These are phyloP conservation scores for Lentinula raphanica DNA, from an alignment of 768 basidiomycete species.

Conservation along the genomic window DNA sequence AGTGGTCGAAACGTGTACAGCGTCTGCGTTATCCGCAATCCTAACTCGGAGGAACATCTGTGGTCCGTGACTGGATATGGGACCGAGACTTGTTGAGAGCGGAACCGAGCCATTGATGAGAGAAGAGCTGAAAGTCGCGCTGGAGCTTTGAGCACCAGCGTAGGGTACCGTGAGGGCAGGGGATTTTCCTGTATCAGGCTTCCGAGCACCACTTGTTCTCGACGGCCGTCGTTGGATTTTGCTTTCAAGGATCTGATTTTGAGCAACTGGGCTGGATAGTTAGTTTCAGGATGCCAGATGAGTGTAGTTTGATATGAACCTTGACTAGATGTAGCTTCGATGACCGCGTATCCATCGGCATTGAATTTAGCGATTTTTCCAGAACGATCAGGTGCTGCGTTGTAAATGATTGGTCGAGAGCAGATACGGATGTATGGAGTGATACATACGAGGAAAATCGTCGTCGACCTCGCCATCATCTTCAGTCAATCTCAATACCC, in stretches of 20 bases:
- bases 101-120: slow-evolving; percentile 31
- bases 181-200: slow-evolving; percentile 23
- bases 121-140: slow-evolving; percentile 22
- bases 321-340: slow-evolving; percentile 70
- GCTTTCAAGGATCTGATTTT: slow-evolving; percentile 72
- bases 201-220: slow-evolving; percentile 27
- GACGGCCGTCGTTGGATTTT: slow-evolving; percentile 59
- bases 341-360: slow-evolving; percentile 83
- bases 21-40: slow-evolving; percentile 76
- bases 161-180: slow-evolving; percentile 24
- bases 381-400: slow-evolving; percentile 83
- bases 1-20: slow-evolving; percentile 82
- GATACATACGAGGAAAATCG: slow-evolving; percentile 86
- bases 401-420: slow-evolving; percentile 8
- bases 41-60: slow-evolving; percentile 79
- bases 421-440: background rate
- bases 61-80: slow-evolving; percentile 67
- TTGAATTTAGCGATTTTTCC: slow-evolving; percentile 85
- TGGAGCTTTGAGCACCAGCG: slow-evolving; percentile 24
- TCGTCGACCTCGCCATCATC: slow-evolving; percentile 98
- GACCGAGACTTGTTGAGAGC: slow-evolving; percentile 65
- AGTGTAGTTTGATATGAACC: slow-evolving; percentile 34
- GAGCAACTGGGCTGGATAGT: slow-evolving; percentile 34
- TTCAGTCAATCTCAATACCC: slow-evolving; percentile 92
- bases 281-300: background rate